Conservation (phyloP, 805 yeast species). For the Sugiyamaella smithiae region DNA sequence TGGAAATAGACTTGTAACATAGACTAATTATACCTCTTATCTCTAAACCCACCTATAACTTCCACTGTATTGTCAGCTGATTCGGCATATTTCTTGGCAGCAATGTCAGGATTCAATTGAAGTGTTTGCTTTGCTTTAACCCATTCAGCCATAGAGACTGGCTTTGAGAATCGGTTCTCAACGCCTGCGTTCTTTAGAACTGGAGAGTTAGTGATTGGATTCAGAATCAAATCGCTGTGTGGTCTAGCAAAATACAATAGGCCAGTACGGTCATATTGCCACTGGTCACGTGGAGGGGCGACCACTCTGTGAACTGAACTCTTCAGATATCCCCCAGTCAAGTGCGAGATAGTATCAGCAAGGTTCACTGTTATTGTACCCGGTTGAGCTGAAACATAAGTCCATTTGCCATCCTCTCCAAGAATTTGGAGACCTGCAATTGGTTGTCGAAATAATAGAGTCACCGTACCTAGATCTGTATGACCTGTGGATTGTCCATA, state of each 20-base stretch:
- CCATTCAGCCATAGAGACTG: constrained; percentile 9
- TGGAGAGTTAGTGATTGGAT: constrained; percentile 7
- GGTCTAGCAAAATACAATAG: constrained; percentile 39
- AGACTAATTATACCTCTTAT: constrained; percentile 1
- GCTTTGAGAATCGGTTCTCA: constrained; percentile 5
- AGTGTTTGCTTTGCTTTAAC: constrained; percentile 10
- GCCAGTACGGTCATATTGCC: constrained; percentile 37
- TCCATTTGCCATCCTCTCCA: constrained; percentile 9
- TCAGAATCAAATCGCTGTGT: constrained; percentile 2
- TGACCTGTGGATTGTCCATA: constrained; percentile 6
- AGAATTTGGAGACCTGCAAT: constrained; percentile 8
- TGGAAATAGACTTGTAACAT: neutral
- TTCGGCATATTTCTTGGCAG: neutral
- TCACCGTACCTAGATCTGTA: constrained; percentile 5
- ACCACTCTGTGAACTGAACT: constrained; percentile 47
- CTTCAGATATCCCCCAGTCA: constrained; percentile 45
- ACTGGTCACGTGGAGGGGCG: constrained; percentile 46
- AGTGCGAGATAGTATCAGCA: constrained; percentile 10
- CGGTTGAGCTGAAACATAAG: constrained; percentile 10
- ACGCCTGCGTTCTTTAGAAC: constrained; percentile 1
- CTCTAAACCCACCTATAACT: constrained; percentile 6
- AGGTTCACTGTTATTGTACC: constrained; percentile 8
- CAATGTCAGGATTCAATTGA: constrained; percentile 6
- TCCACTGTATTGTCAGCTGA: constrained; percentile 1
- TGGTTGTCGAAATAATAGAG: constrained; percentile 8